Percentiles rank a stretch among this genome's conserved stretches.
These are phyloP conservation scores for Aspergillus tamarii DNA, from an alignment of 2,329 filamentous ascomycete species.

Conservation along the genomic window DNA sequence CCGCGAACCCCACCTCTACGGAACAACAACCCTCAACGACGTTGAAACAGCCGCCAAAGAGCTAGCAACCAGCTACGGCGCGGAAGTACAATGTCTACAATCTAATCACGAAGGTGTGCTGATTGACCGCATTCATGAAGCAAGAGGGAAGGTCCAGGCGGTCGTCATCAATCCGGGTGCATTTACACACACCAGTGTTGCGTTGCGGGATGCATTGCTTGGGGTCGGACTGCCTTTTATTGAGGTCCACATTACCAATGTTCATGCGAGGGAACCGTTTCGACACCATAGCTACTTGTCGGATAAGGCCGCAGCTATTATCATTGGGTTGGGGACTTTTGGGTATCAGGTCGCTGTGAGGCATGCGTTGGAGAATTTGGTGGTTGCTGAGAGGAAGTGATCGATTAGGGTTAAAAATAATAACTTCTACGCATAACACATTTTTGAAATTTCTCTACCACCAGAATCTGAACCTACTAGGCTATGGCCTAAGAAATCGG, in stretches of 20 bases:
- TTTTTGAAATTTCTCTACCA: too few species aligned
- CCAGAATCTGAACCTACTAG: too few species aligned
- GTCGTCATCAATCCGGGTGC: background rate
- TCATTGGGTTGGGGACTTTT: background rate
- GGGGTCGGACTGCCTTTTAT: background rate
- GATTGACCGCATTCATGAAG: background rate
- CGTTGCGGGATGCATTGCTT: background rate
- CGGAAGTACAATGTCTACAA: background rate
- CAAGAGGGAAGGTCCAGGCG: background rate
- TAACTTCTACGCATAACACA: too few species aligned
- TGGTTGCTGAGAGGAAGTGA: background rate
- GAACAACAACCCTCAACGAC: background rate
- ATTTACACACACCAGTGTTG: background rate
- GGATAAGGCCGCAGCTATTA: background rate
- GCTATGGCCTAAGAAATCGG: too few species aligned
- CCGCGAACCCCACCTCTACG: background rate
- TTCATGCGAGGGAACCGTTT: background rate
- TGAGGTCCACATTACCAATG: background rate
- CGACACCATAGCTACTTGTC: background rate
- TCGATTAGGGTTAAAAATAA: background rate
- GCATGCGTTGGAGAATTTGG: background rate
- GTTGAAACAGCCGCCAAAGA: background rate
- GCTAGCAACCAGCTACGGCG: background rate
- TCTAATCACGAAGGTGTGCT: background rate
- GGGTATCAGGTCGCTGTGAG: background rate